Conservation (phyloP, 768 basidiomycete genomes). For the Bullera alba region DNA sequence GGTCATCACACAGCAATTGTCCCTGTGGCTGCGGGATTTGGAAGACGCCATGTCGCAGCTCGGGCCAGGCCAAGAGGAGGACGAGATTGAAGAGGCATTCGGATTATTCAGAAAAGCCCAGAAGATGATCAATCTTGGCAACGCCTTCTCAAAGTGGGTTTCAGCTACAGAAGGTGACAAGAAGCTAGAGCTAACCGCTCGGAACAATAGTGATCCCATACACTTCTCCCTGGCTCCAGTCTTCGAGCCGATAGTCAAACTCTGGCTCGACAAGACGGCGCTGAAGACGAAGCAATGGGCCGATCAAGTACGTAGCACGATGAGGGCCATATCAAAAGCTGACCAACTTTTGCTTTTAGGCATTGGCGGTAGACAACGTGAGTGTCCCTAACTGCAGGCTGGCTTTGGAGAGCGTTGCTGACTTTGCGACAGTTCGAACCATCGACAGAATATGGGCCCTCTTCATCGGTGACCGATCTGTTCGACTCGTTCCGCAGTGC, state of each 20-base stretch:
- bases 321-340: neutral
- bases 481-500: constrained; percentile 91
- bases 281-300: constrained; percentile 92
- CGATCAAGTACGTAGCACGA: constrained; percentile 50
- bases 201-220: neutral
- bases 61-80: constrained; percentile 2
- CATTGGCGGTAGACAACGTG: constrained; percentile 77
- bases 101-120: constrained; percentile 72
- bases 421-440: constrained; percentile 51
- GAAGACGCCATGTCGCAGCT: constrained; percentile 16
- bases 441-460: constrained; percentile 71
- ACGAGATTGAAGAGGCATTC: constrained; percentile 64
- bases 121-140: constrained; percentile 68
- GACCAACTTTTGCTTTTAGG: constrained; percentile 36
- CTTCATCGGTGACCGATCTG: constrained; percentile 93
- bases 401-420: neutral
- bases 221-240: constrained; percentile 53
- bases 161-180: constrained; percentile 1
- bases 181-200: constrained; percentile 1
- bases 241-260: constrained; percentile 77
- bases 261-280: constrained; percentile 80
- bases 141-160: constrained; percentile 72
- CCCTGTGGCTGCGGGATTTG: constrained; percentile 26
- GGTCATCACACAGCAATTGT: constrained; percentile 22
- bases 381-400: constrained; percentile 3